Base-by-base conservation (phyloP, 1,284 basidiomycete species). In the Heterobasidion parviporum region DNA sequence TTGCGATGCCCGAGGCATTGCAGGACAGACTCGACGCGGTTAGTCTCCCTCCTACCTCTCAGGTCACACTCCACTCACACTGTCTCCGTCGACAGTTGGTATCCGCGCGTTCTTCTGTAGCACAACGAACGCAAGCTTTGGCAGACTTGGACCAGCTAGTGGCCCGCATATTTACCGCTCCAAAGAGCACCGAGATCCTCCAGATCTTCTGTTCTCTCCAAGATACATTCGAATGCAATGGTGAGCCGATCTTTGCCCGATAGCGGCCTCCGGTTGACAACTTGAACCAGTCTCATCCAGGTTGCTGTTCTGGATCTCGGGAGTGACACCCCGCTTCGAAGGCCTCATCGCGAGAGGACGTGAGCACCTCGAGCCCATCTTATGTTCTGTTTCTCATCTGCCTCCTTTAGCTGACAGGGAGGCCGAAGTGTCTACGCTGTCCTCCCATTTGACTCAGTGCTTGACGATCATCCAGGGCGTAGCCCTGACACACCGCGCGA, bases 391-490 rank as follows among this genome's bases (percentile, higher is more conserved):
- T 26, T 35, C 15, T 16, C 18, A 32, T 9, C 49, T 45, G 47
- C 14, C 44, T 14, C n/a, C 4, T 43, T 8, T 47, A 78, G 79
- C 71, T 33, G 75, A 77, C 33, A 71, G 69, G 45, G 73, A 75
- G 54, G 63, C 68, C 7, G 79, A 83, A 53, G 71, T 74, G 1
- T 64, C 72, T 36, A 67, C 63, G 12, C 54, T 83, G 10, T 70
- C 77, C 4, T 69, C 72, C 0, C 82, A 85, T 55, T 65, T 89
- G 26, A 69, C 75, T 0, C 79, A 81, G 57, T 72, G 81, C 0
- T 72, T 94, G 8, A 81, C 78, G 0, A 72, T 94, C 18, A 72
- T 94, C 7, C 92, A 95, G 70, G 92, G 93, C 3, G 73, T 92
- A n/a, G 78, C 78, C 8, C 74, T 95, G 36, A 78, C 85, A 26